These are phyloP conservation scores for Tricholoma flavovirens DNA, from an alignment of 768 basidiomycete genomes.

Conservation along the genomic window DNA sequence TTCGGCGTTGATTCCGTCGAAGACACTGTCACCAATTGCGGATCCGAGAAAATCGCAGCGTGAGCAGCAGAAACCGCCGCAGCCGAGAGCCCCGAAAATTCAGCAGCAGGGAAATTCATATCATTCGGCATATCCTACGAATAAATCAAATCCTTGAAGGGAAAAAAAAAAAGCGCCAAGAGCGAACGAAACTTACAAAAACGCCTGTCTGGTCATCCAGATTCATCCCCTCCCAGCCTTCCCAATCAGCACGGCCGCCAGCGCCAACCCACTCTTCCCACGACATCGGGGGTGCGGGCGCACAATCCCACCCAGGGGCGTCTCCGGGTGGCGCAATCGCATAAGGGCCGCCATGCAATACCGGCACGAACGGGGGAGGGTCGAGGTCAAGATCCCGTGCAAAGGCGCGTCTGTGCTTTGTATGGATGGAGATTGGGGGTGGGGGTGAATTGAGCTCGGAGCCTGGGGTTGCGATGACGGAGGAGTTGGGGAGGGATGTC, in stretches of 20 bases:
- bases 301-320: constrained; percentile 14
- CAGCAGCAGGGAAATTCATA: not conserved
- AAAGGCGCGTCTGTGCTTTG: not conserved
- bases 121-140: not conserved
- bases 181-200: not conserved
- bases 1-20: not conserved
- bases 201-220: not conserved
- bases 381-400: constrained; percentile 1
- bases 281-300: constrained; percentile 5
- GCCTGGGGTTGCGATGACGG: not conserved
- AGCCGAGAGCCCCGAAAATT: not conserved
- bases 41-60: not conserved
- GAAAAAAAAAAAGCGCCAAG: not conserved
- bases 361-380: not conserved
- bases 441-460: not conserved
- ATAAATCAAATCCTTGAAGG: not conserved
- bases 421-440: constrained; percentile 6
- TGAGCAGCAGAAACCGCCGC: not conserved
- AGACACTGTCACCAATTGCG: not conserved
- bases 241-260: not conserved
- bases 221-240: not conserved
- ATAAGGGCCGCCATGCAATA: constrained; percentile 11
- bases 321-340: constrained; percentile 9
- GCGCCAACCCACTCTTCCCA: constrained; percentile 3
- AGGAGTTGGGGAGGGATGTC: not conserved